These are phyloP conservation scores for Xerocomus brunneocitrinus DNA, from an alignment of 768 basidiomycete genomes.

Conservation along the genomic window DNA sequence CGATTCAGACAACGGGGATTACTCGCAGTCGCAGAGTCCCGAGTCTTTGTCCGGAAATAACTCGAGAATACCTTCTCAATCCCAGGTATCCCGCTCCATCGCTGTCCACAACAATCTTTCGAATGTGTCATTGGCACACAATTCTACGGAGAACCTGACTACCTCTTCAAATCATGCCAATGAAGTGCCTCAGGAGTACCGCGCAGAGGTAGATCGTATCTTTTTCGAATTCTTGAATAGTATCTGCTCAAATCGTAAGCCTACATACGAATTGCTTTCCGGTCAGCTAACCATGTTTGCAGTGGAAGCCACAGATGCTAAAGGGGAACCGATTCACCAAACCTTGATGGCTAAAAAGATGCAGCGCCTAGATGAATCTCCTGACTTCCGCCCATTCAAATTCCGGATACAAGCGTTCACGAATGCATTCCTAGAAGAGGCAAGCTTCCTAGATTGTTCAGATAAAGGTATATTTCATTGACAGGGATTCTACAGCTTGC, in stretches of 20 bases:
- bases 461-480: conserved; percentile 2
- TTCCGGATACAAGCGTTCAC: conserved; percentile 99
- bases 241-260: conserved; percentile 85
- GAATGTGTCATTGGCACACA: conserved; percentile 12
- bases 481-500: conserved; percentile 53
- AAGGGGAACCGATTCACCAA: conserved; percentile 97
- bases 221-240: conserved; percentile 87
- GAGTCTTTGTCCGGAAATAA: conserved; percentile 28
- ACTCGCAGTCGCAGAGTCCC: conserved; percentile 28
- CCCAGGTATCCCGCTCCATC: conserved; percentile 17
- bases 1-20: conserved; percentile 39
- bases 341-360: conserved; percentile 99
- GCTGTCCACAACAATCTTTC: conserved; percentile 14
- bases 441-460: conserved; percentile 29
- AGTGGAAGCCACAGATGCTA: conserved; percentile 92
- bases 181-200: conserved; percentile 79
- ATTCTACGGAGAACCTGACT: conserved; percentile 26
- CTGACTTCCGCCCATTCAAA: conserved; percentile 97
- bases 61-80: conserved; percentile 20
- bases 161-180: conserved; percentile 36
- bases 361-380: conserved; percentile 93
- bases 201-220: conserved; percentile 78
- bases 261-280: conserved; percentile 3
- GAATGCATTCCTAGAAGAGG: conserved; percentile 90
- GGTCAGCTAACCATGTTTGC: conserved; percentile 18